These are phyloP conservation scores for Russula earlei DNA, from an alignment of 768 basidiomycete species.

Conservation along the genomic window DNA sequence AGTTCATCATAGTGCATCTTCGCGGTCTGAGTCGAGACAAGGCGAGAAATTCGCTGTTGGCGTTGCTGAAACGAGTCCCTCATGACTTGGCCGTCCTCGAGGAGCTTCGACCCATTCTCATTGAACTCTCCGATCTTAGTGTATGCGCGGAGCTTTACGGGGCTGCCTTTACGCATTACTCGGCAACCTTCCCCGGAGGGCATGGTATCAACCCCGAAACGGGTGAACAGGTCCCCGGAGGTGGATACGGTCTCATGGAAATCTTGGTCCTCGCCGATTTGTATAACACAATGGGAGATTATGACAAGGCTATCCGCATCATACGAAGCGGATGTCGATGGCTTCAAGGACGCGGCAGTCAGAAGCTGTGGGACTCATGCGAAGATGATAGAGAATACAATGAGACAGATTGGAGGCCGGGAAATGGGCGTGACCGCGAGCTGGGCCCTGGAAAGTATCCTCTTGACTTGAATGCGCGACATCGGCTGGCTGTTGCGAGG, in stretches of 20 bases:
- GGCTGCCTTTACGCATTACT: constrained; percentile 64
- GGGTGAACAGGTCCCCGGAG: constrained; percentile 22
- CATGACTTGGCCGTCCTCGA: constrained; percentile 72
- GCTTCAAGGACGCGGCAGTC: constrained; percentile 75
- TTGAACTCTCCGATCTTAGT: constrained; percentile 58
- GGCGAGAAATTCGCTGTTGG: constrained; percentile 56
- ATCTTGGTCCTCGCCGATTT: constrained; percentile 82
- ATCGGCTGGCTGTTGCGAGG: constrained; percentile 74
- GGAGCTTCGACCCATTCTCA: constrained; percentile 68
- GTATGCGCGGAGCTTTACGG: constrained; percentile 62
- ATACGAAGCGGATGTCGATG: constrained; percentile 76
- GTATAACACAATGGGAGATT: constrained; percentile 59
- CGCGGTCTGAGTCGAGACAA: constrained; percentile 19
- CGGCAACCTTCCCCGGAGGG: constrained; percentile 39
- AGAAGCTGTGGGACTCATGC: constrained; percentile 71
- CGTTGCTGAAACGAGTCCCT: constrained; percentile 65
- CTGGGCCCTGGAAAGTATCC: constrained; percentile 49
- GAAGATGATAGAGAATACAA: constrained; percentile 91
- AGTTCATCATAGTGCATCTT: not conserved
- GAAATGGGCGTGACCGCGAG: constrained; percentile 30
- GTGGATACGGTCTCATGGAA: constrained; percentile 51
- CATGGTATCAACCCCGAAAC: constrained; percentile 30
- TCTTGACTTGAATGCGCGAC: constrained; percentile 69
- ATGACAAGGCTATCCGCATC: constrained; percentile 55
- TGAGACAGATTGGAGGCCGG: constrained; percentile 28